These are phyloP conservation scores for Hansenula anomala DNA, from an alignment of 1,139 yeast genomes.

Conservation along the genomic window DNA sequence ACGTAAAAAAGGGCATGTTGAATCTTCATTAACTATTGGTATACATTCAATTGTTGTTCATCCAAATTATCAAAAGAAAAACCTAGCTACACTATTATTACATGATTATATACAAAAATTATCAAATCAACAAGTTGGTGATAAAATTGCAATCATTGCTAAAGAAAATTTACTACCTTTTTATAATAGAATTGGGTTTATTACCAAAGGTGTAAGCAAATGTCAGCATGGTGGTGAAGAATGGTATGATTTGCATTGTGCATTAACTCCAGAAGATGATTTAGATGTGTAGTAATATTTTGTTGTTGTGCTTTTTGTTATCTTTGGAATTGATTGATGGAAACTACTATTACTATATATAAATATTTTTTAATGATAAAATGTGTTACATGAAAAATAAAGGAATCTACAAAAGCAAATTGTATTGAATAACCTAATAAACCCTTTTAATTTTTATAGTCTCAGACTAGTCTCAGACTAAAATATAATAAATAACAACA, in stretches of 20 bases:
- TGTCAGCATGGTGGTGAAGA: conserved; percentile 54
- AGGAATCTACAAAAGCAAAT: no score
- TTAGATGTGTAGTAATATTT: no score
- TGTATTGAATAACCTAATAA: no score
- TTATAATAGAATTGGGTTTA: conserved; percentile 77
- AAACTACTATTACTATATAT: no score
- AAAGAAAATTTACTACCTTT: conserved; percentile 68
- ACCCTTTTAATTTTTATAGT: no score
- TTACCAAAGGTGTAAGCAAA: conserved; percentile 54
- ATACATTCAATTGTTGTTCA: conserved; percentile 78
- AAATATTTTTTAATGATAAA: no score
- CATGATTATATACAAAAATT: conserved; percentile 90
- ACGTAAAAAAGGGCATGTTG: conserved; percentile 63
- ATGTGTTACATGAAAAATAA: no score
- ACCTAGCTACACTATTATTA: conserved; percentile 74
- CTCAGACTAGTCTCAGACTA: no score
- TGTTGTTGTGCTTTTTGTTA: no score
- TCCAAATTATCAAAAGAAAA: conserved; percentile 75
- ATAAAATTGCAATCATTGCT: conserved; percentile 68
- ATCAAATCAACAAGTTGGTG: conserved; percentile 83
- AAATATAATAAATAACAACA: no score
- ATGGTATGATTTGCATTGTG: conserved; percentile 66
- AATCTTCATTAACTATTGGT: conserved; percentile 69
- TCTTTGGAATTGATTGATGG: no score
- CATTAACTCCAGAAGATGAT: conserved; percentile 59